These are phyloP conservation scores for Casaregolazyma lundiana DNA, from an alignment of 1,139 yeast species.

Conservation along the genomic window DNA sequence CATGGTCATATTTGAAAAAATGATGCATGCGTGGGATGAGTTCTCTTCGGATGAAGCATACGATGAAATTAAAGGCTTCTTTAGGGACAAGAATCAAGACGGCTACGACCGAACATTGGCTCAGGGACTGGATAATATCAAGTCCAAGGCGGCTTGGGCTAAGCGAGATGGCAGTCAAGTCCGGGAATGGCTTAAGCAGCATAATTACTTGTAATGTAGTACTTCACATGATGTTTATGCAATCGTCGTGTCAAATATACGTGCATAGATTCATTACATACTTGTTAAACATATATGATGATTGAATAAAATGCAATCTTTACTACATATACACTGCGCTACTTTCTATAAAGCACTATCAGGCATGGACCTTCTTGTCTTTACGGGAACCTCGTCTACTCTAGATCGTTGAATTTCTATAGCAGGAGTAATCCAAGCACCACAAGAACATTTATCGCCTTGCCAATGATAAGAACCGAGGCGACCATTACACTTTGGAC, in stretches of 20 bases:
- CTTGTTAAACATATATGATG: too few species aligned
- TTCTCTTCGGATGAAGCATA: conserved; percentile 61
- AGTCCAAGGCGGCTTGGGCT: conserved; percentile 62
- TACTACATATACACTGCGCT: too few species aligned
- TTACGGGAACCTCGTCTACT: conserved; percentile 55
- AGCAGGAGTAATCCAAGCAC: conserved; percentile 94
- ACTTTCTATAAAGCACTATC: background rate
- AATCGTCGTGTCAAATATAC: too few species aligned
- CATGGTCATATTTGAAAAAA: conserved; percentile 68
- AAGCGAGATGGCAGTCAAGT: conserved; percentile 56
- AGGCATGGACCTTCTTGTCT: background rate
- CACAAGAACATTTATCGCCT: conserved; percentile 92
- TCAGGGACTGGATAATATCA: conserved; percentile 63
- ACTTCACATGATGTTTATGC: too few species aligned
- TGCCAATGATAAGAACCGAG: conserved; percentile 90
- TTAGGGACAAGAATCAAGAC: conserved; percentile 55
- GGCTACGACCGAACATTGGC: conserved; percentile 73
- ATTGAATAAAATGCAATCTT: too few species aligned
- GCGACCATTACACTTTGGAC: conserved; percentile 76
- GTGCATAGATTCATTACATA: too few species aligned
- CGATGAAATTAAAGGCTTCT: conserved; percentile 55
- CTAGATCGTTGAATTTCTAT: conserved; percentile 75
- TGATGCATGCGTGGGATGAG: conserved; percentile 60
- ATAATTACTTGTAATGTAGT: conserved; percentile 11
- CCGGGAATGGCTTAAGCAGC: conserved; percentile 38